Base-by-base conservation (phyloP, 148 eudicot species). In the Silene conica region DNA sequence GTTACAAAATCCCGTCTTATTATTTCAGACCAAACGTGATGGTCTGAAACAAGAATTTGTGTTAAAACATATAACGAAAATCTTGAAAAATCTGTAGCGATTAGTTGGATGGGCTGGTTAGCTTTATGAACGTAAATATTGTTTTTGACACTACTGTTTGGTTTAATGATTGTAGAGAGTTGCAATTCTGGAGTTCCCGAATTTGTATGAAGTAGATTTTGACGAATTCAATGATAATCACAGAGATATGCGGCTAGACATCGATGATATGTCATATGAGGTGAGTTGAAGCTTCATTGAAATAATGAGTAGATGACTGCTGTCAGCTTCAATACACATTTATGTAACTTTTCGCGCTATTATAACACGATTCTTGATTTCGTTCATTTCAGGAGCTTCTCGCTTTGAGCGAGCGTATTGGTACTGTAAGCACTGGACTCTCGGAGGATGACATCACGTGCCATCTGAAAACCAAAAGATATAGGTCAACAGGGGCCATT, bases 241-340 rank as follows among this genome's bases (percentile, higher is more conserved):
- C 70, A 82, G 93, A 73, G 96, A 90, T 63, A 85, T 95, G 99
- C 92, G 99, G 63, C 70, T 95, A 85, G 99, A 95, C 79, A 88
- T 95, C 11, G 99, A 95, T 76, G 87, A 87, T 82, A 95, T 95
- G 99, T 90, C 97, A 0, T 95, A 95, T 80, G 99, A 95, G 97
- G 99, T 89, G 76, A 82, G 80, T 77, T 72, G 31, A 54, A 48
- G 55, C 57, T 18, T 50, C 18, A 43, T 26, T 2, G 18, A 25
- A 63, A 26, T 63, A 21, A 26, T 63, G 66, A 63, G n/a, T n/a
- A n/a, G 66, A 23, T 25, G 5, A 38, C n/a, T 19, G 23, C 20
- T 23, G 72, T 14, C 9, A 20, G 5, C 13, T 20, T 14, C 5
- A 2, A 60, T 26, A 41, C n/a, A n/a, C n/a, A n/a, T n/a, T n/a